These are phyloP conservation scores for Nannochloris sp. DNA, from an alignment of 139 green algal genomes.

Conservation along the genomic window DNA sequence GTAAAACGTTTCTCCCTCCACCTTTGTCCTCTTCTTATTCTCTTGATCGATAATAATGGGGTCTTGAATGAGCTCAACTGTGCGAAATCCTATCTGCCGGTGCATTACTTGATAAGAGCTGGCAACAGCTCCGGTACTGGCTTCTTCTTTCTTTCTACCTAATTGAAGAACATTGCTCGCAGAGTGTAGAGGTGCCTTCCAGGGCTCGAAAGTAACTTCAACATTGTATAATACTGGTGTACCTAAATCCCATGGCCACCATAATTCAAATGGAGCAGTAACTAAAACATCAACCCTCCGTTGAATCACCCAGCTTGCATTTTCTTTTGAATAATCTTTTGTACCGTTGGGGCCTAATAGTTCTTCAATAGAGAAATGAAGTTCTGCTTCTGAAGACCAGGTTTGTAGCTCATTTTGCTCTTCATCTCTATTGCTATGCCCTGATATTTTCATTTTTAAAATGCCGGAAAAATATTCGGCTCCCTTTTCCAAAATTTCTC, in stretches of 20 bases:
- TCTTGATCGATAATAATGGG: no score
- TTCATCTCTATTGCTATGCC: no score
- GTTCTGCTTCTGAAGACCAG: no score
- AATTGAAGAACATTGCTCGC: no score
- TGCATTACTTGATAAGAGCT: background rate
- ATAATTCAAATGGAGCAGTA: constrained; percentile 23
- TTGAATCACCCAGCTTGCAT: background rate
- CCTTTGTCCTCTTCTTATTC: background rate
- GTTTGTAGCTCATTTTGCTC: no score
- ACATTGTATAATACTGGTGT: constrained; percentile 40
- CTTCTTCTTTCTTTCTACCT: background rate
- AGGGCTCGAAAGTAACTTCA: constrained; percentile 21
- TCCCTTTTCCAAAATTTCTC: no score
- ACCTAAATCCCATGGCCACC: constrained; percentile 48
- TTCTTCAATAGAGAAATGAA: no score
- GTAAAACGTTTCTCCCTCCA: constrained; percentile 55
- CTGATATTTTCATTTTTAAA: no score
- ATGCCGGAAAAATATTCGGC: no score
- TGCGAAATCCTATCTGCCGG: constrained; percentile 49
- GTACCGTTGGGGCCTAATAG: no score
- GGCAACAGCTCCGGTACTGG: background rate
- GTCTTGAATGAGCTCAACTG: constrained; percentile 45
- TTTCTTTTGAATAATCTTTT: no score
- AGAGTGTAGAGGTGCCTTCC: no score
- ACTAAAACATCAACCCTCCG: constrained; percentile 2